Conservation (phyloP, 2,329 filamentous ascomycete genomes). For the Plenodomus tracheiphilus region DNA sequence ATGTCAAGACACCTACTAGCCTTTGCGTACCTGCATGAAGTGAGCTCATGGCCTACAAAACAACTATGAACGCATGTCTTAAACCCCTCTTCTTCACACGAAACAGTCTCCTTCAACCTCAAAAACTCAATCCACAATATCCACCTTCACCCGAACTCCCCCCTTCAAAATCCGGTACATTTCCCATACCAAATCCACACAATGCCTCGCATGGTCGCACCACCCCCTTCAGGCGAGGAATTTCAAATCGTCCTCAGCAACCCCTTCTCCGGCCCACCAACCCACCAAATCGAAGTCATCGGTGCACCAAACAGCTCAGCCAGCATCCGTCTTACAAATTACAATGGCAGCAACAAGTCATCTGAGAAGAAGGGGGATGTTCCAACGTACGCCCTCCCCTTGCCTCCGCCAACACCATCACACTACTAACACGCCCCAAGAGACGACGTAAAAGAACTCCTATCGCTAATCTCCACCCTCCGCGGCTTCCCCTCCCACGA, state of each 20-base stretch:
- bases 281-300: slow-evolving; percentile 44
- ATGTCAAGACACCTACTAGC: slow-evolving; percentile 5
- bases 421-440: slow-evolving; percentile 14
- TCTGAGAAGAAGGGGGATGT: slow-evolving; percentile 47
- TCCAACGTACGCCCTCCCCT: slow-evolving; percentile 21
- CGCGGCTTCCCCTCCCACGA: slow-evolving; percentile 47
- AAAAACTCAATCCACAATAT: neutral
- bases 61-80: neutral
- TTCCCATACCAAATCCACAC: neutral
- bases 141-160: no score
- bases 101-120: neutral
- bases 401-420: neutral
- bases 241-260: slow-evolving; percentile 64
- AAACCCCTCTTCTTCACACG: neutral
- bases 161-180: neutral
- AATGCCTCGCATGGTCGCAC: slow-evolving; percentile 52
- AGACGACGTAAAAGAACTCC: slow-evolving; percentile 48
- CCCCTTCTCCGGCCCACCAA: slow-evolving; percentile 33
- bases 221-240: slow-evolving; percentile 76
- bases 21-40: slow-evolving; percentile 3
- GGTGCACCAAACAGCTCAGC: slow-evolving; percentile 48
- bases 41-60: slow-evolving; percentile 1
- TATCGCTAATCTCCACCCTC: slow-evolving; percentile 42
- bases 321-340: slow-evolving; percentile 35
- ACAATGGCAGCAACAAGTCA: slow-evolving; percentile 35